Evolutionary conservation across 1,284 basidiomycete species (phyloP), one percentile per base, ranked within the genome.

Genomic region (Lentinula novae-zelandiae): DNA sequence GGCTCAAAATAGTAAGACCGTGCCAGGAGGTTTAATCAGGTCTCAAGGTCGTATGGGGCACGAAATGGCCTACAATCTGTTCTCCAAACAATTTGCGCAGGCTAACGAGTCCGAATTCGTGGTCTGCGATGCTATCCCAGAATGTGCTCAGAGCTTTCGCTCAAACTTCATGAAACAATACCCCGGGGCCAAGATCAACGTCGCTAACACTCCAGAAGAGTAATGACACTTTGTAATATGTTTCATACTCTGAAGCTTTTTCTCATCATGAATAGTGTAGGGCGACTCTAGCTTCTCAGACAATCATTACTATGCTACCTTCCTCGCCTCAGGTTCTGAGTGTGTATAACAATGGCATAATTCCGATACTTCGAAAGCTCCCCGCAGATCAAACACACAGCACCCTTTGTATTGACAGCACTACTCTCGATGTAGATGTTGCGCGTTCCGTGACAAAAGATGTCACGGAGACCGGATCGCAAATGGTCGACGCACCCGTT

Each of bases 401-500:
- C 9, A 90, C 90, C 0, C 72, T 96, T 7, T 87, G 86, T 67
- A 92, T 96, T 62, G 94, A 96, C 73, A 93, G 91, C 10, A 95
- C 93, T 1, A 96, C 94, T 0, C 78, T 95, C 50, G 92, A 95
- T 66, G 89, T 95, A 13, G 76, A 78, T 6, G 85, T 90, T 5
- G 87, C 92, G 0, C 83, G 86, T 39, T 73, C 82, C 33, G 85
- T 93, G 4, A 83, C 90, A 0, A 66, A 69, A 10, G 72, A 81
- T 40, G 82, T 93, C 2, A 75, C 75, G 42, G 66, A 69, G 27
- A 73, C 79, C 15, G 89, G 90, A n/a, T 90, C 86, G 4, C 76
- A 76, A 44, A 93, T 96, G 85, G 82, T 96, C 51, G 94, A 96
- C 72, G 93, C 94, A 1, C 95, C 94, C 13, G 94, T 96, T 0